These are phyloP conservation scores for Fusarium piperis DNA, from an alignment of 2,329 filamentous ascomycete genomes.

Conservation along the genomic window DNA sequence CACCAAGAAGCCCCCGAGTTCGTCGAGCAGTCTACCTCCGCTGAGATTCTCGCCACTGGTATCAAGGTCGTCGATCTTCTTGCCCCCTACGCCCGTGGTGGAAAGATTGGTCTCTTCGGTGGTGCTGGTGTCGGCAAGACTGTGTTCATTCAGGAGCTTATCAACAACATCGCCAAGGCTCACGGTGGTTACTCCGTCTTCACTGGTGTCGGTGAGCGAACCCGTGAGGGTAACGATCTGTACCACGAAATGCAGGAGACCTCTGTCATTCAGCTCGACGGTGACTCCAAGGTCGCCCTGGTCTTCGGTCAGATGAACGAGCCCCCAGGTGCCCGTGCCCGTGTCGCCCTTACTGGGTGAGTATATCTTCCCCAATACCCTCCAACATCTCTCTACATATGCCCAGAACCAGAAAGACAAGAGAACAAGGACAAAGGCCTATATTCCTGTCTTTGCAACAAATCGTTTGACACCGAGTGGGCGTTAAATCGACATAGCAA, in stretches of 20 bases:
- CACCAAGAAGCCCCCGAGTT: slow-evolving; percentile 94
- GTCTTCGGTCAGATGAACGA: slow-evolving; percentile 99
- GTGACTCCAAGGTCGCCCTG: slow-evolving; percentile 98
- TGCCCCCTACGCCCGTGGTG: slow-evolving; percentile 99
- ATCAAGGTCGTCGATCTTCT: slow-evolving; percentile 99
- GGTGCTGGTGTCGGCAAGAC: slow-evolving; percentile 99
- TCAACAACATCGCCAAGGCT: slow-evolving; percentile 99
- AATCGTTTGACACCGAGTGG: too few species aligned
- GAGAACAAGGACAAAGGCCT: not conserved
- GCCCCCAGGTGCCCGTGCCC: slow-evolving; percentile 98
- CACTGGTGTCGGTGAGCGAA: slow-evolving; percentile 99
- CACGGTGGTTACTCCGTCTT: slow-evolving; percentile 99
- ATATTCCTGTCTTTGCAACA: not conserved
- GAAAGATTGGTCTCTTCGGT: slow-evolving; percentile 99
- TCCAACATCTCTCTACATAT: not conserved
- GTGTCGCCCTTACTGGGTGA: slow-evolving; percentile 93
- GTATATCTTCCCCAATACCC: slow-evolving; percentile 14
- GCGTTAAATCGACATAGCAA: too few species aligned
- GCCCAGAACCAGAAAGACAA: too few species aligned
- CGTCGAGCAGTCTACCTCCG: slow-evolving; percentile 93
- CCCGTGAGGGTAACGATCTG: slow-evolving; percentile 99
- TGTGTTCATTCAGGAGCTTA: slow-evolving; percentile 99
- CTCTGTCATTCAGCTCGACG: slow-evolving; percentile 98
- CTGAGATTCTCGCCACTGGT: slow-evolving; percentile 97
- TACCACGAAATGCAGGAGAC: slow-evolving; percentile 99